Evolutionary conservation across 2,329 filamentous ascomycete species (phyloP), one percentile per base, ranked within the genome.

Genomic region (Corinectria fuckeliana): DNA sequence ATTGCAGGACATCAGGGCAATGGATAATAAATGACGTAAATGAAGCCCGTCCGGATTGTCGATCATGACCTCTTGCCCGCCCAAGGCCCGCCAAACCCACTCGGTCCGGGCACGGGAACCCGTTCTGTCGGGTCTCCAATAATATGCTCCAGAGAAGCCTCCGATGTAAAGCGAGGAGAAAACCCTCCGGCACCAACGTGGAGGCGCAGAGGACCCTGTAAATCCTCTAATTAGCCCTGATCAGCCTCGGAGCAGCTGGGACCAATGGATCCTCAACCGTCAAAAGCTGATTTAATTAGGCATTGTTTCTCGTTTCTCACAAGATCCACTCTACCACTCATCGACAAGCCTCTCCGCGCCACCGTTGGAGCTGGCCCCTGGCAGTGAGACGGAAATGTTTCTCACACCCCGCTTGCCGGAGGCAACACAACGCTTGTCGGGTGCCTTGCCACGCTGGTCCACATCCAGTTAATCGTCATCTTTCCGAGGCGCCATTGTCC

Each of bases 341-440:
- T n/a, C n/a, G 66, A 68, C 64, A 52, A 60, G 60, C 39, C 63
- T 68, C 66, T 68, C 68, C 68, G 62, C 57, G 56, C 47, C 49
- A 30, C 45, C 28, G 42, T 47, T 38, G 41, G 32, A 38, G 42
- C n/a, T 55, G 50, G 53, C 63, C 50, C 57, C 56, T 55, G 41
- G 36, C 30, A 30, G n/a, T 52, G 47, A 28, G 45, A 59, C 59
- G 54, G 54, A 44, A 28, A 44, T n/a, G 18, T 47, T 47, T 54
- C 50, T 58, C 59, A 45, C 58, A 66, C 65, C 68, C 63, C 63
- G 65, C 66, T 50, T 26, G 56, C 50, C 25, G 45, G 34, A 20
- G 38, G 49, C 21, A 53, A 47, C 42, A 16, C 26, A 52, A 41
- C 49, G 56, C 48, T 50, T 60, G 54, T 38, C 30, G 20, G 32